Base-by-base conservation (phyloP, 352 stramenopile genomes). In the Pythium vanterpoolii region DNA sequence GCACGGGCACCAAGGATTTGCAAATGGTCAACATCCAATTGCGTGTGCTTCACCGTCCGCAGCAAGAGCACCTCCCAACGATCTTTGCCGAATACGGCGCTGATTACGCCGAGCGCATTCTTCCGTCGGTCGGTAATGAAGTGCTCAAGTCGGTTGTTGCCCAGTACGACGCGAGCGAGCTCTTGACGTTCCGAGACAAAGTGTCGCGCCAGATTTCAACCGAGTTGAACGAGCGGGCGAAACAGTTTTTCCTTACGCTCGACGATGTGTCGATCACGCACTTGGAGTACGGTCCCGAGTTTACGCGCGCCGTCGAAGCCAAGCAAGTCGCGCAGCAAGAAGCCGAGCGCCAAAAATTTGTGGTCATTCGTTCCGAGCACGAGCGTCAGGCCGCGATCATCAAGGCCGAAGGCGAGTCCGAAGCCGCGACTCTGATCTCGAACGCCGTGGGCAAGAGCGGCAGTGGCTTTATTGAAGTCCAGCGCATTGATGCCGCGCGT, bases 321-420 rank as follows among this genome's bases (percentile, higher is more conserved):
- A 99, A 99, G 87, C 98, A 99, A 80, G 98, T 99, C 30, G 98
- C 98, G 31, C 97, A 98, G 68, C 98, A 99, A 80, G 97, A 99
- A 51, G 98, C 98, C 16, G 98, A 99, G 77, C 95, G 97, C 52
- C 96, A 99, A 74, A 98, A 99, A 72, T 99, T 98, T 71, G 89
- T 99, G 18, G 98, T 99, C 49, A 89, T 95, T 69, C 96, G 96
- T 71, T 97, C 98, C n/a, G 97, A 99, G 67, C 98, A 99, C 78
- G 98, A 99, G 77, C 81, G 77, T 46, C 82, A 97, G 72, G 90
- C 91, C 19, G 71, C 85, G 36, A 92, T 97, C 62, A 97, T 97
- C 58, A 89, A 90, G 70, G 88, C 91, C 54, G 90, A 98, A 71
- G 98, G 98, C 85, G 98, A 99, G 79, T 98, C 98, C 26, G 96